phyloP scores from a whole-genome alignment of 352 stramenopile species.

The Phytophthora idaei region DNA sequence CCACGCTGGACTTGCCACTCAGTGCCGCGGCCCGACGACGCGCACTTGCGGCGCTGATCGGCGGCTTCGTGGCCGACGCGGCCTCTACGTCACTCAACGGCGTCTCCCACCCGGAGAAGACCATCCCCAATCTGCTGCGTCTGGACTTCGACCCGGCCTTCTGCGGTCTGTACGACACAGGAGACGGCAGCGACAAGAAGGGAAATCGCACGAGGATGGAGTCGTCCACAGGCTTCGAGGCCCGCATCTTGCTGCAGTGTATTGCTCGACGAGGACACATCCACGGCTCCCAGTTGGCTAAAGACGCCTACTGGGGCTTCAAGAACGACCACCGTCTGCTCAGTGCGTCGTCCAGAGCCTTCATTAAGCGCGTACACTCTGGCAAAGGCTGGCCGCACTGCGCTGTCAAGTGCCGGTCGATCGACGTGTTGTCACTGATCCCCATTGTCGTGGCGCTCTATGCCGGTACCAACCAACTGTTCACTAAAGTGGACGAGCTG shows the following conservation, averaged over 20 bases:
- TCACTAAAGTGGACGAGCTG: conserved; percentile 81
- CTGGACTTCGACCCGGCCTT: conserved; percentile 83
- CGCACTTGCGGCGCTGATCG: conserved; percentile 70
- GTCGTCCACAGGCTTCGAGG: conserved; percentile 81
- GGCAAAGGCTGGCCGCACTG: conserved; percentile 77
- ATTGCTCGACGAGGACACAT: conserved; percentile 73
- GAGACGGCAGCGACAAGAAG: conserved; percentile 42
- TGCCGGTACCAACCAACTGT: conserved; percentile 77
- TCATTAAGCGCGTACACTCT: conserved; percentile 77
- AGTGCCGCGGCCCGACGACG: conserved; percentile 62
- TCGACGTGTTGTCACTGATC: conserved; percentile 78
- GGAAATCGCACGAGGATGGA: conserved; percentile 55
- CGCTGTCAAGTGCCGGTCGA: conserved; percentile 79
- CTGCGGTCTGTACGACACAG: conserved; percentile 66
- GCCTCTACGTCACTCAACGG: conserved; percentile 81
- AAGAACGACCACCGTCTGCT: conserved; percentile 82
- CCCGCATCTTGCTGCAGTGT: conserved; percentile 75
- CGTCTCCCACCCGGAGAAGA: conserved; percentile 78
- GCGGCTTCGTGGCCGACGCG: conserved; percentile 78
- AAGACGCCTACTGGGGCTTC: conserved; percentile 84
- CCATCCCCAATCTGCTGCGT: conserved; percentile 74
- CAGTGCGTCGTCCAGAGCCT: conserved; percentile 68
- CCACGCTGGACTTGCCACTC: conserved; percentile 70
- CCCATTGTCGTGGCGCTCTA: conserved; percentile 80
- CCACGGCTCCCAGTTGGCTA: conserved; percentile 72